These are phyloP conservation scores for Penicillium fimorum DNA, from an alignment of 495 filamentous ascomycete genomes.

Conservation along the genomic window DNA sequence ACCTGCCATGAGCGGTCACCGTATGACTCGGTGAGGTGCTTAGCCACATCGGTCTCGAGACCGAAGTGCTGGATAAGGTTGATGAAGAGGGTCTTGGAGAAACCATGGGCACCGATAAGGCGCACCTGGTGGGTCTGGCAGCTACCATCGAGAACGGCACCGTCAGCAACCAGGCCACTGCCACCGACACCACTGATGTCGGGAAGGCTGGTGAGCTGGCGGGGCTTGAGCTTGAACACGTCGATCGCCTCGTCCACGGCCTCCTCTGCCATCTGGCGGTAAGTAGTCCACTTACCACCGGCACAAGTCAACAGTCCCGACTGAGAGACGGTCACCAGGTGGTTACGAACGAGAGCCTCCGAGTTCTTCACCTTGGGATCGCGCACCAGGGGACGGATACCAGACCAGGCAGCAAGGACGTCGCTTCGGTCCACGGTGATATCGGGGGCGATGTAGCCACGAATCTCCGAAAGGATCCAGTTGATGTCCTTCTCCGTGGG, in stretches of 20 bases:
- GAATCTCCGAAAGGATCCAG: conserved; percentile 93
- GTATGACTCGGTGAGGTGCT: conserved; percentile 85
- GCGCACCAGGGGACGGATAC: conserved; percentile 89
- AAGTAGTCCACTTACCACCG: conserved; percentile 99
- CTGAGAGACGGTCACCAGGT: conserved; percentile 81
- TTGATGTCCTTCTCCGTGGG: conserved; percentile 91
- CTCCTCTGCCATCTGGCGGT: conserved; percentile 98
- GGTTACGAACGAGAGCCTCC: conserved; percentile 92
- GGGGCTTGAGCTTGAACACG: conserved; percentile 67
- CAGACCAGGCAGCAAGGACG: conserved; percentile 94
- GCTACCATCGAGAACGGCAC: conserved; percentile 71
- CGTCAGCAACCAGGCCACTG: conserved; percentile 62
- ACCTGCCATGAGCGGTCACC: conserved; percentile 97
- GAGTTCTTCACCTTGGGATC: conserved; percentile 94
- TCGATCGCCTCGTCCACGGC: conserved; percentile 87
- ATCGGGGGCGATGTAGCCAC: conserved; percentile 84
- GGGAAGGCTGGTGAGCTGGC: conserved; percentile 58
- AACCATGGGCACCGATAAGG: conserved; percentile 91
- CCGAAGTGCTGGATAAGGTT: conserved; percentile 97
- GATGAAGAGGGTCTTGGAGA: conserved; percentile 94
- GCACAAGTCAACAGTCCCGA: conserved; percentile 90
- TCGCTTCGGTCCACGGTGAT: conserved; percentile 93
- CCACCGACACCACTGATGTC: conserved; percentile 75
- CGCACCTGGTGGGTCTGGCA: conserved; percentile 93
- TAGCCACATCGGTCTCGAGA: conserved; percentile 90